phyloP scores from a whole-genome alignment of 2,329 filamentous ascomycete genomes.

The Coniochaeta pulveracea region DNA sequence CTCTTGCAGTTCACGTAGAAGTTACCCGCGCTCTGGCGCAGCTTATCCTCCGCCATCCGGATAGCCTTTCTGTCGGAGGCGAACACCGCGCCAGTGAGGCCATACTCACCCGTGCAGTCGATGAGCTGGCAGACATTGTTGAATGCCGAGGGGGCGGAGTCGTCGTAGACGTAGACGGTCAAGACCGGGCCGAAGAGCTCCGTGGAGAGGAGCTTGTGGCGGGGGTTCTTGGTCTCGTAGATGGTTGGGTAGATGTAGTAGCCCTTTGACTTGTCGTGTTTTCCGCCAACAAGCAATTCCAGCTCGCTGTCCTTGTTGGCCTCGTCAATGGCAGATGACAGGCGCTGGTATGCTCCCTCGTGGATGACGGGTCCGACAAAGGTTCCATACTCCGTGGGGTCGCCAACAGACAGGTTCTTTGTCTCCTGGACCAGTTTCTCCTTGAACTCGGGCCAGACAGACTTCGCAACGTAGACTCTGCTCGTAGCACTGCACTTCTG shows the following conservation, averaged over 20 bases:
- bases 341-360: conserved; percentile 30
- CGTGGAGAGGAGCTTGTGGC: conserved; percentile 30
- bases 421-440: conserved; percentile 23
- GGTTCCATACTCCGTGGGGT: conserved; percentile 19
- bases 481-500: conserved; percentile 41
- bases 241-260: conserved; percentile 35
- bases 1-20: conserved; percentile 49
- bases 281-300: conserved; percentile 31
- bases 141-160: conserved; percentile 26
- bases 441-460: conserved; percentile 27
- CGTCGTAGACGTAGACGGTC: conserved; percentile 34
- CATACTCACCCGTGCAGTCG: conserved; percentile 62
- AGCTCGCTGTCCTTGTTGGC: conserved; percentile 29
- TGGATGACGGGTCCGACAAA: conserved; percentile 40
- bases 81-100: conserved; percentile 37
- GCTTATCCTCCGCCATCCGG: conserved; percentile 34
- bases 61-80: conserved; percentile 34
- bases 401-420: conserved; percentile 18
- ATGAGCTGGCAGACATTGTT: conserved; percentile 48
- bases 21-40: conserved; percentile 44
- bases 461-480: conserved; percentile 42
- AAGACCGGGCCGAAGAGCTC: conserved; percentile 39
- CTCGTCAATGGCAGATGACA: conserved; percentile 30
- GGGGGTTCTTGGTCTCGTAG: conserved; percentile 26
- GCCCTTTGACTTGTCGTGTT: conserved; percentile 27